Evolutionary conservation across 164 flowering plant genomes (phyloP), one percentile per base, ranked within the genome.

Genomic region (Malania oleifera): DNA sequence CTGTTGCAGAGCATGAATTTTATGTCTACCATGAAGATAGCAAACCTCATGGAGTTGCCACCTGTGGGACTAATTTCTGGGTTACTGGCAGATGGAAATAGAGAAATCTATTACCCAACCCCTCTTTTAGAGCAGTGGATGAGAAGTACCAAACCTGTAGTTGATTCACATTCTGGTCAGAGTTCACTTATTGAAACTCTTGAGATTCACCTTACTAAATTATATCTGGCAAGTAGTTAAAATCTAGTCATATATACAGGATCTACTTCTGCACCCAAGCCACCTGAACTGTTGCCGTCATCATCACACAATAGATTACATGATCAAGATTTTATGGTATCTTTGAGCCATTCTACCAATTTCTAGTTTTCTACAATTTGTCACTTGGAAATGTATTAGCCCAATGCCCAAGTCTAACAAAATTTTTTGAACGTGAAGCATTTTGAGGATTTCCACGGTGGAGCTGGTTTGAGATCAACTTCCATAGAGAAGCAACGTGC

Each of bases 121-220:
- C 77, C 85, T 19, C 81, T 91, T 46, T 29, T 88, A 45, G 75
- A 80, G 57, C 68, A 73, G 23, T 83, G 91, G 89, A 60, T 52
- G 66, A 81, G 59, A 61, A 70, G 65, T 65, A 70, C 63, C 60
- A 76, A 73, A 45, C 74, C 70, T 45, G 66, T 70, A 27, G 83
- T 52, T 46, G 80, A 75, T 67, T 76, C 89, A 35, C 80, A 80
- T 67, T 74, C 85, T 64, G 81, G 91, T 87, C 19, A 66, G 80
- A 49, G 46, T 59, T 56, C 54, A 35, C 56, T 65, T 26, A n/a
- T 15, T 37, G 20, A 40, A 25, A 0, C 23, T 50, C 62, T 56
- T 26, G 45, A 50, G 17, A 28, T n/a, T 4, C 51, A 63, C 41
- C 38, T 57, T 28, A n/a, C 3, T 26, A 17, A 40, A 38, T 23